Percentiles rank a stretch among this genome's conserved stretches.
Conservation (phyloP, 148 eudicot genomes). For the Vaccinium myrtillus region DNA sequence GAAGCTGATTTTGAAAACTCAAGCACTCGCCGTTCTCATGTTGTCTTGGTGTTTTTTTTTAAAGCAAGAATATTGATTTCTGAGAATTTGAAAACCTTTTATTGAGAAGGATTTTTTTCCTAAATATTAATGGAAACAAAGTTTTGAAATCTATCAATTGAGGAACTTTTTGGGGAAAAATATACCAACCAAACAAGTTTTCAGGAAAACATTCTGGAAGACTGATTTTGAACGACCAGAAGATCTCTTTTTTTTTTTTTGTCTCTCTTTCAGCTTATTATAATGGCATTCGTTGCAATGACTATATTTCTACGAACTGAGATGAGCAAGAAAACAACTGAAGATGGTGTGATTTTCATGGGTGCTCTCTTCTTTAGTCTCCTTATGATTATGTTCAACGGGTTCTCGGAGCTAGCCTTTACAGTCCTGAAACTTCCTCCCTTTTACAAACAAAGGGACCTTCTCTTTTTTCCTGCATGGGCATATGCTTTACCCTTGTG, state of each 20-base stretch:
- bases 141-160: background rate
- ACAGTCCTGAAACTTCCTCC: slow-evolving; percentile 70
- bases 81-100: background rate
- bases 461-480: slow-evolving; percentile 84
- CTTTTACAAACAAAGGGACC: slow-evolving; percentile 80
- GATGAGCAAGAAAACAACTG: slow-evolving; percentile 43
- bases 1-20: too few species aligned
- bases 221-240: background rate
- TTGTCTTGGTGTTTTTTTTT: background rate
- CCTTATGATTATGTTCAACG: slow-evolving; percentile 61
- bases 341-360: slow-evolving; percentile 62
- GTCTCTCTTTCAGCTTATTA: slow-evolving; percentile 42
- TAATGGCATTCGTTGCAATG: slow-evolving; percentile 52
- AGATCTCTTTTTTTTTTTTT: background rate
- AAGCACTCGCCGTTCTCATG: too few species aligned
- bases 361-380: slow-evolving; percentile 69
- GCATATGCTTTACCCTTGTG: slow-evolving; percentile 74
- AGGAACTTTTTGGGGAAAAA: background rate
- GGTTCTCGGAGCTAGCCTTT: slow-evolving; percentile 70
- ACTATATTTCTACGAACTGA: slow-evolving; percentile 66
- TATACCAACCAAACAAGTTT: background rate
- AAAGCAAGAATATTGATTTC: background rate
- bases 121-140: background rate
- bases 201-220: background rate
- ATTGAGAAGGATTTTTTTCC: background rate